These are phyloP conservation scores for Kuraishia cidri DNA, from an alignment of 805 yeast genomes.

Conservation along the genomic window DNA sequence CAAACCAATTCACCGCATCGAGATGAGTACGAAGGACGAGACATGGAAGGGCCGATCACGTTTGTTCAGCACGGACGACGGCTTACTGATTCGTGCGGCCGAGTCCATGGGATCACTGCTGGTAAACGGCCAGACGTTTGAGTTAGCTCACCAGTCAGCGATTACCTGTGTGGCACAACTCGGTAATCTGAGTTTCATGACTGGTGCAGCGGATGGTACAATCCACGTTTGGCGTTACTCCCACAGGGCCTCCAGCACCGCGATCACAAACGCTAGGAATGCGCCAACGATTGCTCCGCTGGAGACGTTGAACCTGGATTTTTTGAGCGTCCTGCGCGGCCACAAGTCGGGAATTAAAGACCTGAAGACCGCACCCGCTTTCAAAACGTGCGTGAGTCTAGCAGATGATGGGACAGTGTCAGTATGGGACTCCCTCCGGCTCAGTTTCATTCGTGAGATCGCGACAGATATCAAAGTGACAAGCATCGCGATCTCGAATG, in stretches of 20 bases:
- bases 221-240: conserved; percentile 50
- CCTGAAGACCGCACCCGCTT: conserved; percentile 41
- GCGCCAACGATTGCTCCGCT: too few species aligned
- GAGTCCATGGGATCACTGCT: conserved; percentile 7
- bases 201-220: conserved; percentile 50
- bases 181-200: conserved; percentile 30
- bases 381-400: conserved; percentile 43
- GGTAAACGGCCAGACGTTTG: conserved; percentile 32
- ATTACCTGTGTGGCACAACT: conserved; percentile 31
- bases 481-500: conserved; percentile 38
- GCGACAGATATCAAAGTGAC: conserved; percentile 11
- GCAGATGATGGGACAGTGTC: conserved; percentile 47
- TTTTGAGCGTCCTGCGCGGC: conserved; percentile 42
- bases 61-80: neutral
- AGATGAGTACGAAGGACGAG: conserved; percentile 27
- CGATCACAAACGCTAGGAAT: neutral
- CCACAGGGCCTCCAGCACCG: conserved; percentile 12
- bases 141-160: conserved; percentile 28
- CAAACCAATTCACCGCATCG: conserved; percentile 35
- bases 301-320: neutral
- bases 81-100: neutral
- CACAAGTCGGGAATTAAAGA: conserved; percentile 39
- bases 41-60: conserved; percentile 41
- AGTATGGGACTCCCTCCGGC: conserved; percentile 57
- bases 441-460: conserved; percentile 34